Conservation (phyloP, 2,329 filamentous ascomycete species). For the Aspergillus hiratsukae region DNA sequence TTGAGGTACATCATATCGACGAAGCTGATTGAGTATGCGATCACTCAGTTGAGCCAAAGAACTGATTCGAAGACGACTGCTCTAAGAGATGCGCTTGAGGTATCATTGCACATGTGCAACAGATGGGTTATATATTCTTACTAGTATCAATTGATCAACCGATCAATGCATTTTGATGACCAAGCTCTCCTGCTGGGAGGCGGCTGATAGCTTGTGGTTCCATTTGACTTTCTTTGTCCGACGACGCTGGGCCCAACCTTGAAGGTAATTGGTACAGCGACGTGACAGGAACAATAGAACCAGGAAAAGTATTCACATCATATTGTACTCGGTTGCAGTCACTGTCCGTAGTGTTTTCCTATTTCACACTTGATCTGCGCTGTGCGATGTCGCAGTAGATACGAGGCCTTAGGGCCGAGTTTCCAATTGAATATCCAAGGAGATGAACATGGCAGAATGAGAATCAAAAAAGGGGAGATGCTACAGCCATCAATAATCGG, state of each 20-base stretch:
- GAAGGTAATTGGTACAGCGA: background rate
- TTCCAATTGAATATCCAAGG: background rate
- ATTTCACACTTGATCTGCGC: background rate
- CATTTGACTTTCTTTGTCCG: background rate
- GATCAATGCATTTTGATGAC: background rate
- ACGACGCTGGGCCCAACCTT: background rate
- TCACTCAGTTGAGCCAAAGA: background rate
- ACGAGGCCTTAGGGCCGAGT: background rate
- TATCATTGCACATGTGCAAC: background rate
- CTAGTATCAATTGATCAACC: background rate
- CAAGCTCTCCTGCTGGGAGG: background rate
- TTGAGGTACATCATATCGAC: background rate
- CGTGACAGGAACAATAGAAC: background rate
- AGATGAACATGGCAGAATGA: background rate
- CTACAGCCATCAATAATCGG: background rate
- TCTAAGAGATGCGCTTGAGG: background rate
- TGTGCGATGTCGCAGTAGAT: background rate
- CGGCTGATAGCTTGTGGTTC: background rate
- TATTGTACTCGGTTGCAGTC: background rate
- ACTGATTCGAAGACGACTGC: background rate
- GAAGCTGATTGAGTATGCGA: background rate
- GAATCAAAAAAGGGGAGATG: background rate
- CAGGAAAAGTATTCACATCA: background rate
- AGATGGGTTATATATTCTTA: background rate
- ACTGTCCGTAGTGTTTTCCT: background rate